phyloP scores from a whole-genome alignment of 768 basidiomycete species.

The Mycena vulgaris region DNA sequence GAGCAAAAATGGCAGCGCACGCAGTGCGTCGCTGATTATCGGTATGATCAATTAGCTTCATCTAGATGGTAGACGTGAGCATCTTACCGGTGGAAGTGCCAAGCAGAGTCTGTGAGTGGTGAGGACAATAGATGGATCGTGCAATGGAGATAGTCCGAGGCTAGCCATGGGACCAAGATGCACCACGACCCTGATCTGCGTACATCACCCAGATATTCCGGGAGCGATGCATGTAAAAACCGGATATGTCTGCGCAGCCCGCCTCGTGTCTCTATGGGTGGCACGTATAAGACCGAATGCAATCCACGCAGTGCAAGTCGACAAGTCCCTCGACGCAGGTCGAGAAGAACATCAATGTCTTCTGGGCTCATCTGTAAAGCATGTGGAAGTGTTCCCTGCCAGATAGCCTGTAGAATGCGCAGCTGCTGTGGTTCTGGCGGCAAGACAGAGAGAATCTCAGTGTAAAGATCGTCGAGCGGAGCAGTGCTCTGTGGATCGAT shows the following conservation, averaged over 20 bases:
- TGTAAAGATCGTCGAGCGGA: slow-evolving; percentile 11
- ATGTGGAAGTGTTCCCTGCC: background rate
- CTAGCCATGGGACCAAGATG: background rate
- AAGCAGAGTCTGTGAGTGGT: background rate
- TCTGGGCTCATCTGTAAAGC: background rate
- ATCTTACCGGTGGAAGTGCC: background rate
- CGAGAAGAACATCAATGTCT: background rate
- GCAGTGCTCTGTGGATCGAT: slow-evolving; percentile 2
- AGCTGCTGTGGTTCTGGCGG: background rate
- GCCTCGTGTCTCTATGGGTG: background rate
- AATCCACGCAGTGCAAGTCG: background rate
- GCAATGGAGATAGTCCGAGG: background rate
- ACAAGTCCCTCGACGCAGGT: background rate
- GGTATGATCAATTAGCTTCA: background rate
- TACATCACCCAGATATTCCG: slow-evolving; percentile 1
- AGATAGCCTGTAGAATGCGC: background rate
- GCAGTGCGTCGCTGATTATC: background rate
- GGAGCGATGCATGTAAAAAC: background rate
- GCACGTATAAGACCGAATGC: background rate
- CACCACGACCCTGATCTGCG: slow-evolving; percentile 4
- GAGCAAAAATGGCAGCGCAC: background rate
- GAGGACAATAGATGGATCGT: background rate
- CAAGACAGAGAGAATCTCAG: background rate
- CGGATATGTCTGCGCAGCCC: background rate
- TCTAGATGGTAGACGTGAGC: background rate